phyloP scores from a whole-genome alignment of 169 alveolate genomes.

The Cryptosporidium bovis region DNA sequence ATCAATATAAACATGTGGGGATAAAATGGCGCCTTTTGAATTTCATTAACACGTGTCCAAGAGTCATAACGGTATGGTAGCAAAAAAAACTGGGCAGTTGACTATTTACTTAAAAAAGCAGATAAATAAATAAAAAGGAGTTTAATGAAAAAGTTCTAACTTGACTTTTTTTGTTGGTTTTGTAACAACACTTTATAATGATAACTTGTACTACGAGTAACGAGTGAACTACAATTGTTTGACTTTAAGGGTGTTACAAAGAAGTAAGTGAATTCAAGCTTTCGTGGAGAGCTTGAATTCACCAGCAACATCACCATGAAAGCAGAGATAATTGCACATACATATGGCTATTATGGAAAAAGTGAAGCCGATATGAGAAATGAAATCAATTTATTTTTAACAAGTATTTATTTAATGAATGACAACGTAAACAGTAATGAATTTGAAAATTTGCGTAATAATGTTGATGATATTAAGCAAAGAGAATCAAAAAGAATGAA shows the following conservation, averaged over 20 bases:
- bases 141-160: not conserved
- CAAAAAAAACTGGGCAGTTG: too few relatives aligned
- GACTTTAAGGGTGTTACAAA: not conserved
- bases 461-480: not conserved
- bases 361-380: slow-evolving; percentile 6
- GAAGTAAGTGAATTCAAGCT: not conserved
- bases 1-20: slow-evolving; percentile 54
- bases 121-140: not conserved
- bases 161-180: not conserved
- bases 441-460: too few relatives aligned
- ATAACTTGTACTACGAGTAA: not conserved
- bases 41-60: slow-evolving; percentile 41
- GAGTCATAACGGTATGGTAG: not conserved
- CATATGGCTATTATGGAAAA: not conserved
- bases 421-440: not conserved
- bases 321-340: too few relatives aligned
- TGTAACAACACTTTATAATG: not conserved
- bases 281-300: too few relatives aligned
- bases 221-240: not conserved
- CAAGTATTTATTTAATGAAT: slow-evolving; percentile 4
- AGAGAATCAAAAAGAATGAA: slow-evolving; percentile 23
- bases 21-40: slow-evolving; percentile 49
- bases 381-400: slow-evolving; percentile 31
- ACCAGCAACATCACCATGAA: too few relatives aligned
- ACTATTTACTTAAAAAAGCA: not conserved